A percentile compares a stretch with the other conserved stretches of the same genome.
Evolutionary conservation across 139 green algal genomes (phyloP).

Genomic region (Tetraselmis chui): DNA sequence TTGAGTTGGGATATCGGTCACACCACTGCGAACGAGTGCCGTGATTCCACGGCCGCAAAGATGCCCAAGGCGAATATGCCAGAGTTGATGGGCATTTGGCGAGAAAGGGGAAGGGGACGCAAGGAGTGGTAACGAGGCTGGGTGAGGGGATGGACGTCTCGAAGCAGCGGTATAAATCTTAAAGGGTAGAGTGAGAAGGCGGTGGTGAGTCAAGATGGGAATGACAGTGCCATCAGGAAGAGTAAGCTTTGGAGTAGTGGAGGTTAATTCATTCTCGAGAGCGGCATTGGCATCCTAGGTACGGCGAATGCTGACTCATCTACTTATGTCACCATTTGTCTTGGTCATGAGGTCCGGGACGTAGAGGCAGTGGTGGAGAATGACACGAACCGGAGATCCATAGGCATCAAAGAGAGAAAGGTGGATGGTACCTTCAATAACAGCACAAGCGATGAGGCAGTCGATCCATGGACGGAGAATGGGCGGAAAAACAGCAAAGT

Average conservation of each 20-base stretch:
- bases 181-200: background rate
- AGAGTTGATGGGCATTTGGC: background rate
- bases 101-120: background rate
- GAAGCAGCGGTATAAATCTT: too few relatives aligned
- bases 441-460: background rate
- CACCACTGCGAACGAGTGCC: background rate
- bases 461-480: background rate
- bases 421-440: background rate
- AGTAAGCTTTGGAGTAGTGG: background rate
- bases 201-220: background rate
- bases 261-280: background rate
- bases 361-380: background rate
- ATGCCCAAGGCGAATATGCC: background rate
- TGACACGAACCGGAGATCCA: background rate
- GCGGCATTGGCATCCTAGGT: background rate
- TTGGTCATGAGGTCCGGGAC: background rate
- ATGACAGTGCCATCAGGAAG: background rate
- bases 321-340: background rate
- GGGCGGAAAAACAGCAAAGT: background rate
- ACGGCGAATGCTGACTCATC: background rate
- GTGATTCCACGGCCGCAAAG: background rate
- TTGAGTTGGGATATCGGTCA: background rate
- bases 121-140: background rate
- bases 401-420: background rate
- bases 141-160: background rate